phyloP scores from a whole-genome alignment of 1,284 basidiomycete species.

The Apiotrichum akiyoshidainum region DNA sequence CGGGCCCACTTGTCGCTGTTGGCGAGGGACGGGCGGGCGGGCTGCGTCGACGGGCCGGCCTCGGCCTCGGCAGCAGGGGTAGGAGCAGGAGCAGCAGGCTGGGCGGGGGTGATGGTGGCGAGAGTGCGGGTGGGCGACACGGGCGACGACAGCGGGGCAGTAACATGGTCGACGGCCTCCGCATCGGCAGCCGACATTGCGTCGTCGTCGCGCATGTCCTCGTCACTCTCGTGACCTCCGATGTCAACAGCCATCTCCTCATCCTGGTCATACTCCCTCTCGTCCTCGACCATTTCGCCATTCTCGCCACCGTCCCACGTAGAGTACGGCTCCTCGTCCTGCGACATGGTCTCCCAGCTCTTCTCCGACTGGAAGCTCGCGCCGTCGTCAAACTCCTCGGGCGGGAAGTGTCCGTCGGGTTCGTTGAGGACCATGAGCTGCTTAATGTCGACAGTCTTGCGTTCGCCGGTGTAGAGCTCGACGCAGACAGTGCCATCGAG shows the following conservation, averaged over 20 bases:
- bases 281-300: slow-evolving; percentile 1
- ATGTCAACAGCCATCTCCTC: slow-evolving; percentile 20
- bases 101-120: not conserved
- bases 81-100: not conserved
- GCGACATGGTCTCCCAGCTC: slow-evolving; percentile 33
- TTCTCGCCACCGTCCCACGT: slow-evolving; percentile 1
- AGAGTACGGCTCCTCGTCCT: slow-evolving; percentile 6
- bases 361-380: slow-evolving; percentile 23
- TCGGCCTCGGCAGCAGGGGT: not conserved
- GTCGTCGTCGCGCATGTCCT: slow-evolving; percentile 25
- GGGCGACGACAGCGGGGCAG: not conserved
- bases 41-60: not conserved
- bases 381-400: slow-evolving; percentile 29
- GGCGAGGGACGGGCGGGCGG: slow-evolving; percentile 7
- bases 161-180: slow-evolving; percentile 6
- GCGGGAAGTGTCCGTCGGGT: slow-evolving; percentile 29
- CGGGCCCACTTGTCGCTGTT: slow-evolving; percentile 59
- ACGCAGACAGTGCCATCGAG: slow-evolving; percentile 49
- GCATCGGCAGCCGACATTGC: slow-evolving; percentile 9
- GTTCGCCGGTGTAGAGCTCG: slow-evolving; percentile 37
- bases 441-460: slow-evolving; percentile 24
- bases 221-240: slow-evolving; percentile 15
- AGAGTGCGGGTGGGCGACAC: not conserved
- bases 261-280: slow-evolving; percentile 2
- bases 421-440: slow-evolving; percentile 31